Conservation (phyloP, 163 green algal genomes). For the Scenedesmus sp. region DNA sequence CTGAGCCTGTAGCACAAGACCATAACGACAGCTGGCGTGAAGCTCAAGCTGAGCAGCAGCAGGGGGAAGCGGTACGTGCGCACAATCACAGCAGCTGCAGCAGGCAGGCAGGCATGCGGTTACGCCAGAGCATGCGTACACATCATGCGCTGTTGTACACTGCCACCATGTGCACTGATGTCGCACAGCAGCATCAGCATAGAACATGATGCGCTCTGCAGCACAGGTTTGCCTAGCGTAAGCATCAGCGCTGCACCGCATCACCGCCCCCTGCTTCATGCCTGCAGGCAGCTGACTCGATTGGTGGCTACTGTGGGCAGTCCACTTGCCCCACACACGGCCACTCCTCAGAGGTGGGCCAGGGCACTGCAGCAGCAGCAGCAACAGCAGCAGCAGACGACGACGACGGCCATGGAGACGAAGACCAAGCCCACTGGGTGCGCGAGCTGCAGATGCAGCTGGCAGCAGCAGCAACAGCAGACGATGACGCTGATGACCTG, state of each 20-base stretch:
- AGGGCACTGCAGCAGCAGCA: neutral
- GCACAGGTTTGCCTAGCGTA: neutral
- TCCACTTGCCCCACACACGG: neutral
- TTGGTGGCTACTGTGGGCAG: neutral
- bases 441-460: conserved; percentile 43
- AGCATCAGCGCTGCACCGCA: neutral
- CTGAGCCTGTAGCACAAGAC: neutral
- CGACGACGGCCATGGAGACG: neutral
- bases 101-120: neutral
- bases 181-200: neutral
- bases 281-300: neutral
- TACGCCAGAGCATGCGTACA: neutral
- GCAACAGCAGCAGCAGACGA: neutral
- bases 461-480: conserved; percentile 21
- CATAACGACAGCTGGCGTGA: neutral
- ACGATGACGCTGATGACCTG: neutral
- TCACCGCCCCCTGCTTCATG: neutral
- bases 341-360: neutral
- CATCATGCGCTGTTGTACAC: too few relatives aligned
- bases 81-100: neutral
- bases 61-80: neutral
- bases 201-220: too few relatives aligned
- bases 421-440: neutral
- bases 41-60: neutral
- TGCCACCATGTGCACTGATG: neutral